Base-by-base conservation (phyloP, 2,329 filamentous ascomycete genomes). In the Fusarium brachygibbosum region DNA sequence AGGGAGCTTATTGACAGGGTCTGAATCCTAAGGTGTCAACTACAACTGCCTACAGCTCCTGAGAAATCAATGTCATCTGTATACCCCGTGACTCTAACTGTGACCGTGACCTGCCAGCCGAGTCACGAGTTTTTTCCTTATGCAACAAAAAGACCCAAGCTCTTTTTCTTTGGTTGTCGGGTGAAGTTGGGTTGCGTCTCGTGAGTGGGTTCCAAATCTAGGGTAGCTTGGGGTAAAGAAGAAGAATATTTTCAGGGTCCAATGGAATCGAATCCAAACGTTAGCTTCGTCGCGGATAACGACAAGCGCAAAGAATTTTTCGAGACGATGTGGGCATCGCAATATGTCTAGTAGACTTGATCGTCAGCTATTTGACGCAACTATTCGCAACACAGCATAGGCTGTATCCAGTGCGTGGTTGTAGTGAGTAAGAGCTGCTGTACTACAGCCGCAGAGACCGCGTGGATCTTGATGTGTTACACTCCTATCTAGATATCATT, bases 1-100 rank as follows among this genome's bases (percentile, higher is more conserved):
- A 67, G 49, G 53, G 58, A 55, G 58, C 32, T 31, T 49, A 40
- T 55, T 58, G 67, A 51, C 69, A 57, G 67, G 62, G 58, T 68
- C 52, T 63, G 42, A 44, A 49, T 54, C 44, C n/a, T 42, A 16
- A 51, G 23, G 34, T 19, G 37, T 21, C 34, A 45, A 58, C 42
- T 16, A 32, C 42, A 31, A 45, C 19, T 45, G n/a, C 42, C 44
- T 58, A 34, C 5, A 55, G 23, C 35, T 35, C 40, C 38, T 45
- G 38, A 25, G 35, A 51, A 52, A 49, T 42, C 51, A 51, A 65
- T 42, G 21, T 35, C 42, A 56, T 49, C 19, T 31, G 25, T 48
- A 45, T 28, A 14, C 42, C 56, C 58, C 32, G 34, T 55, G 40
- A 42, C 21, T 37, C 10, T n/a, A 37, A n/a, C 17, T 16, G 37